Evolutionary conservation across 2,329 filamentous ascomycete genomes (phyloP).

Genomic region (Cercospora sesami): DNA sequence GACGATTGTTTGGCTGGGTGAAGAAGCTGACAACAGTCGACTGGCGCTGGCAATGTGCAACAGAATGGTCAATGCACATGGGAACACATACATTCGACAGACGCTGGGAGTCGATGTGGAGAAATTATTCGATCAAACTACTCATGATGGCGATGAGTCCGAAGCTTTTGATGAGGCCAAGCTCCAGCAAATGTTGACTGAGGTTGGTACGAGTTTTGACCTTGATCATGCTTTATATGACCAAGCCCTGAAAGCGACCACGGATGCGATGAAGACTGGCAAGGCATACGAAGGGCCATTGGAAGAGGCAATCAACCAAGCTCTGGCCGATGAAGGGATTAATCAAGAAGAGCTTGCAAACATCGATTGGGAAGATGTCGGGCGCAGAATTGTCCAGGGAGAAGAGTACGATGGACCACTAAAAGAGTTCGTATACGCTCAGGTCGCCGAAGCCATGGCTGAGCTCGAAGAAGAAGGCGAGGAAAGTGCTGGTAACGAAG

Average conservation of each 20-base stretch:
- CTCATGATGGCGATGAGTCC: too few species aligned
- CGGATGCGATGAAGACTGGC: not conserved
- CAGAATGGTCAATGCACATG: conserved; percentile 6
- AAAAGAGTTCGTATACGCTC: conserved; percentile 8
- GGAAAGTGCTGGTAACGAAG: not conserved
- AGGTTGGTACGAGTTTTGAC: conserved; percentile 1
- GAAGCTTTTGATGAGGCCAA: conserved; percentile 1
- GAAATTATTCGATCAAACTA: not conserved
- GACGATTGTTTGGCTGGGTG: conserved; percentile 13
- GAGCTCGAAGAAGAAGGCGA: conserved; percentile 3
- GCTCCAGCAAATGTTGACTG: not conserved
- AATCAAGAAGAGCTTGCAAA: not conserved
- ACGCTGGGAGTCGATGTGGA: conserved; percentile 7
- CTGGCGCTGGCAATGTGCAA: conserved; percentile 1
- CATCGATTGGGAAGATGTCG: conserved; percentile 3
- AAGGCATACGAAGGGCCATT: conserved; percentile 1
- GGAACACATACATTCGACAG: conserved; percentile 3
- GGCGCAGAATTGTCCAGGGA: not conserved
- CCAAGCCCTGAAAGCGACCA: not conserved
- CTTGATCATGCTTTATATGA: conserved; percentile 5
- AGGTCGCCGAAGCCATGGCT: conserved; percentile 3
- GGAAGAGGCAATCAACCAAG: not conserved
- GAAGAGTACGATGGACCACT: conserved; percentile 8
- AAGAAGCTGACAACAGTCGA: conserved; percentile 4
- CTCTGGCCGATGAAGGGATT: not conserved